Evolutionary conservation across 768 basidiomycete genomes (phyloP).

Genomic region (Suillus bovinus): DNA sequence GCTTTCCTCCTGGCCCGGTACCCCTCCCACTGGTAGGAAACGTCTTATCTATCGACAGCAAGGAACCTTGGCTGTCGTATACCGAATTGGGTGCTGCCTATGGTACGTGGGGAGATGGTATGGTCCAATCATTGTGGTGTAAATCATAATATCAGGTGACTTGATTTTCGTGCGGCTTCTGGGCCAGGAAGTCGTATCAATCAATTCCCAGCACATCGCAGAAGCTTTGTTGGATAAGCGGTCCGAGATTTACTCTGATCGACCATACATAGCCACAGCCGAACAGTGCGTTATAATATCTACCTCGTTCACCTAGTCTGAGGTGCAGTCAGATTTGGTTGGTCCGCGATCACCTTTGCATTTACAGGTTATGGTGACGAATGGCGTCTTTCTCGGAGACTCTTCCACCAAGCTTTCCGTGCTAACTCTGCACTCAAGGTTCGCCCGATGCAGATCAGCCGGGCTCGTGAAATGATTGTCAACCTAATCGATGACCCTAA

Average conservation of each 20-base stretch:
- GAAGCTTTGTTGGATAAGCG: conserved; percentile 12
- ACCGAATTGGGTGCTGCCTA: neutral
- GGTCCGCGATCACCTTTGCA: too few species aligned
- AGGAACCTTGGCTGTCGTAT: conserved; percentile 9
- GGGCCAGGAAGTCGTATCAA: neutral
- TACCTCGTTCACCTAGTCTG: neutral
- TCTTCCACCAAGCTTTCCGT: neutral
- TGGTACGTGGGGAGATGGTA: neutral
- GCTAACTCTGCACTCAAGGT: neutral
- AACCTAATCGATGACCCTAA: neutral
- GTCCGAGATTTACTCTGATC: conserved; percentile 11
- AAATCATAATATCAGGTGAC: neutral
- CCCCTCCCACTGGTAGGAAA: conserved; percentile 9
- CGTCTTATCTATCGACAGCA: conserved; percentile 2
- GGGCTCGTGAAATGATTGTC: neutral
- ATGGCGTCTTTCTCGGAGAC: conserved; percentile 26
- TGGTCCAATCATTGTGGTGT: neutral
- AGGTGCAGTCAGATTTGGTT: too few species aligned
- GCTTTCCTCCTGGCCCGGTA: conserved; percentile 9
- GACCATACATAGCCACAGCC: conserved; percentile 8
- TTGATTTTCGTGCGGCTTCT: conserved; percentile 7
- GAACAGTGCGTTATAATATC: neutral
- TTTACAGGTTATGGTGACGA: too few species aligned
- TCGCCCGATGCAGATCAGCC: neutral
- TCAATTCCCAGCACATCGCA: conserved; percentile 9